Evolutionary conservation across 2,329 filamentous ascomycete species (phyloP).

Genomic region (Talaromyces islandicus): DNA sequence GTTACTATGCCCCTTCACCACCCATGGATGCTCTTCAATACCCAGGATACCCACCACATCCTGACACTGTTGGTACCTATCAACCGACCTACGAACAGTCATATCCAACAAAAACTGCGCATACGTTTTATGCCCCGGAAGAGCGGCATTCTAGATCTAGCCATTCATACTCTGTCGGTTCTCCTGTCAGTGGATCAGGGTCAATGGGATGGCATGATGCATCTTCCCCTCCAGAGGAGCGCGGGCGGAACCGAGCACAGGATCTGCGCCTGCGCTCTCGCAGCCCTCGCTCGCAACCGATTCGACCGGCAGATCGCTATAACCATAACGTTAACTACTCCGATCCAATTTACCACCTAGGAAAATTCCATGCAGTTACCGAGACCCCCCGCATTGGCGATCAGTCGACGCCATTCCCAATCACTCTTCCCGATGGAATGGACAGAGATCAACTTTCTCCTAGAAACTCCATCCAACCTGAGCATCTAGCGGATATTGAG

Average conservation of each 20-base stretch:
- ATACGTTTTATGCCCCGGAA: neutral
- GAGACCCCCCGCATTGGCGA: slow-evolving; percentile 27
- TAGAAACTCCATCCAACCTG: slow-evolving; percentile 4
- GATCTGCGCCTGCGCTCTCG: slow-evolving; percentile 32
- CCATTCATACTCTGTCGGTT: slow-evolving; percentile 3
- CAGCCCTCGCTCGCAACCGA: slow-evolving; percentile 25
- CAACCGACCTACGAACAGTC: neutral
- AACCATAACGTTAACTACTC: slow-evolving; percentile 17
- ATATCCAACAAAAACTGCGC: neutral
- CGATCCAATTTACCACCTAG: slow-evolving; percentile 22
- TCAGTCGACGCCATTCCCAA: slow-evolving; percentile 32
- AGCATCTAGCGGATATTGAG: slow-evolving; percentile 13
- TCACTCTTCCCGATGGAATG: slow-evolving; percentile 25
- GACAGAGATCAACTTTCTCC: slow-evolving; percentile 13
- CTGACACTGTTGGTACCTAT: neutral
- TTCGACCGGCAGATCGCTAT: slow-evolving; percentile 17
- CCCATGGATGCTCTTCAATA: slow-evolving; percentile 1
- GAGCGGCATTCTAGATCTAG: neutral
- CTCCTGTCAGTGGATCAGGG: slow-evolving; percentile 3
- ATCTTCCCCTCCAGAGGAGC: slow-evolving; percentile 8
- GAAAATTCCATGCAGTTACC: slow-evolving; percentile 28
- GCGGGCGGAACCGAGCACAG: slow-evolving; percentile 22
- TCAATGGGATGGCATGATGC: slow-evolving; percentile 4
- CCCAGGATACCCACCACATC: neutral
- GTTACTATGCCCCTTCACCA: slow-evolving; percentile 19